phyloP scores from a whole-genome alignment of 177 flowering plant species.

The Tripterygium wilfordii region DNA sequence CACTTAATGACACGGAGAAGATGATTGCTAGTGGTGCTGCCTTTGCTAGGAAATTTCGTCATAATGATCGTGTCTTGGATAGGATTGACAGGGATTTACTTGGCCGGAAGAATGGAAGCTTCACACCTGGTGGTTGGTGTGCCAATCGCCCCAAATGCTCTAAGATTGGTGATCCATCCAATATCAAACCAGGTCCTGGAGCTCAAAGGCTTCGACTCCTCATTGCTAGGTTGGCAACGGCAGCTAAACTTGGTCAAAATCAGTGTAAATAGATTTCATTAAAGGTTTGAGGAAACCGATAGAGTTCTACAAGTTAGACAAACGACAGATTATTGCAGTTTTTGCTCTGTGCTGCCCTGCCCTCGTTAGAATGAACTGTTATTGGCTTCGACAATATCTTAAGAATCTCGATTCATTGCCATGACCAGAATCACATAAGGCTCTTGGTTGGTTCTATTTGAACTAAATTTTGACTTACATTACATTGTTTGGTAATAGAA shows the following conservation, averaged over 20 bases:
- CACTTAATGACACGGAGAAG: constrained; percentile 43
- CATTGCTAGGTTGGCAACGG: constrained; percentile 23
- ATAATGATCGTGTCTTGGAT: constrained; percentile 55
- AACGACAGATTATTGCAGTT: too few relatives aligned
- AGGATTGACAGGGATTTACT: constrained; percentile 62
- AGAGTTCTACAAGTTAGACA: too few relatives aligned
- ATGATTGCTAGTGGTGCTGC: constrained; percentile 74
- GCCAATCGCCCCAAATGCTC: constrained; percentile 58
- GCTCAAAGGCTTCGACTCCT: constrained; percentile 50
- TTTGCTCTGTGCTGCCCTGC: too few relatives aligned
- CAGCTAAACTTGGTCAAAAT: constrained; percentile 20
- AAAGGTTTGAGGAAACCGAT: constrained; percentile 1
- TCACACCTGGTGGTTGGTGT: constrained; percentile 93
- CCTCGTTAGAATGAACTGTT: too few relatives aligned
- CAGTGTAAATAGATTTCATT: constrained; percentile 43
- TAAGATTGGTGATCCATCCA: constrained; percentile 39
- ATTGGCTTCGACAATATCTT: too few relatives aligned
- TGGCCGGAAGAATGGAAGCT: constrained; percentile 40
- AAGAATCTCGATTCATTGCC: too few relatives aligned
- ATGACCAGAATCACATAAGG: too few relatives aligned
- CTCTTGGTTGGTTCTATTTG: too few relatives aligned
- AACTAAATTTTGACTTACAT: too few relatives aligned
- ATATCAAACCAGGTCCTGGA: constrained; percentile 69
- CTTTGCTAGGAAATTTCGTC: constrained; percentile 78
- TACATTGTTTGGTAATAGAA: too few relatives aligned